phyloP scores from a whole-genome alignment of 352 stramenopile genomes.

The Phytopythium sindhum region DNA sequence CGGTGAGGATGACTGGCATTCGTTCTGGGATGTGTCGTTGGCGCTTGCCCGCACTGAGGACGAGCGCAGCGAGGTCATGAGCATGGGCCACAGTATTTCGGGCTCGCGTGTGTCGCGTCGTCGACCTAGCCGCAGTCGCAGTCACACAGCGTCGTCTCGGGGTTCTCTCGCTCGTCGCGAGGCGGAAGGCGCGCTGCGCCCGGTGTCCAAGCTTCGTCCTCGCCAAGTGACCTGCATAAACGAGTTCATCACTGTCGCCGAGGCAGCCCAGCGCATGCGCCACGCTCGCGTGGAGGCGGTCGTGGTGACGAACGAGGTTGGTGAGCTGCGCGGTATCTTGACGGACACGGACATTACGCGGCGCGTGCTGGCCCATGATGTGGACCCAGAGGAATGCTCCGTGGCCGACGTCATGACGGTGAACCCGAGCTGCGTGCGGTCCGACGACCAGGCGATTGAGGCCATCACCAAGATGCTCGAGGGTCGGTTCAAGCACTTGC shows the following conservation, averaged over 20 bases:
- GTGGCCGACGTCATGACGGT: constrained; percentile 84
- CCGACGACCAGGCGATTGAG: constrained; percentile 80
- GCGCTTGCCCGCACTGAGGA: constrained; percentile 70
- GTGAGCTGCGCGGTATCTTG: constrained; percentile 79
- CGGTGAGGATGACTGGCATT: constrained; percentile 77
- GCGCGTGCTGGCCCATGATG: constrained; percentile 74
- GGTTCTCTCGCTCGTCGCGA: constrained; percentile 49
- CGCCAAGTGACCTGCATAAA: constrained; percentile 81
- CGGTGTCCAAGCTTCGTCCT: constrained; percentile 76
- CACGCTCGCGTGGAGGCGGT: constrained; percentile 81
- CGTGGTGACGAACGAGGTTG: constrained; percentile 82
- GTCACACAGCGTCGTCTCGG: constrained; percentile 42
- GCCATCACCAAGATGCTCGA: constrained; percentile 89
- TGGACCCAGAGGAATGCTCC: constrained; percentile 75
- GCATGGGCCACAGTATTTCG: constrained; percentile 58
- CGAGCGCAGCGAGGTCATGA: constrained; percentile 56
- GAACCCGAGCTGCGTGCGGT: constrained; percentile 75
- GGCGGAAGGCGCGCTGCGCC: constrained; percentile 60
- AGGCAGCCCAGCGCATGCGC: constrained; percentile 78
- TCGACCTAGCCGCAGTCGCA: constrained; percentile 31
- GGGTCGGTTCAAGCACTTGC: constrained; percentile 86
- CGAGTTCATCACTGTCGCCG: constrained; percentile 82
- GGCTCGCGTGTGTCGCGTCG: constrained; percentile 42
- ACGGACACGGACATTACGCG: constrained; percentile 86
- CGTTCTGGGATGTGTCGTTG: constrained; percentile 89